Evolutionary conservation across 768 basidiomycete genomes (phyloP).

Genomic region (Collybia mongolica): DNA sequence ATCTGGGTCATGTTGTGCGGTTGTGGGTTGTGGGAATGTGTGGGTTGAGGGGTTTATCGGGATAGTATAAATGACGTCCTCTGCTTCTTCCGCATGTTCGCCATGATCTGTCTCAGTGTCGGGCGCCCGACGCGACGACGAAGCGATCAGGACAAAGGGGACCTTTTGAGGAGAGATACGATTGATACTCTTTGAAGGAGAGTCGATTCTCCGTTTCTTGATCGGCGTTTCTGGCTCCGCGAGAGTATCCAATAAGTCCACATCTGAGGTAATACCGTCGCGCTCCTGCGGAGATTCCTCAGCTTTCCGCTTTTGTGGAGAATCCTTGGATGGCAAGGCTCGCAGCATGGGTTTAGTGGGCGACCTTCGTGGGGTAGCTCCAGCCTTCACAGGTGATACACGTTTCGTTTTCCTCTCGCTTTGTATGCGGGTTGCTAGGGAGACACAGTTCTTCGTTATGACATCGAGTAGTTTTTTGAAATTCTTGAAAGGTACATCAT

Average conservation of each 20-base stretch:
- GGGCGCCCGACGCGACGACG: conserved; percentile 11
- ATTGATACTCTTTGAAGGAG: conserved; percentile 15
- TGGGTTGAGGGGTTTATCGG: neutral
- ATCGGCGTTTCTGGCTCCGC: conserved; percentile 42
- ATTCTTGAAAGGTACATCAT: conserved; percentile 19
- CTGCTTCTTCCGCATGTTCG: neutral
- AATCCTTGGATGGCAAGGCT: conserved; percentile 33
- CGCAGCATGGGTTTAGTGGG: conserved; percentile 21
- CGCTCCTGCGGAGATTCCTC: conserved; percentile 4
- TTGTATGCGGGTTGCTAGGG: conserved; percentile 17
- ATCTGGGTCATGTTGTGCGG: neutral
- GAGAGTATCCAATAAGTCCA: conserved; percentile 25
- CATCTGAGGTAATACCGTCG: conserved; percentile 16
- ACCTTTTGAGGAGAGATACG: conserved; percentile 1
- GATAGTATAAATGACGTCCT: neutral
- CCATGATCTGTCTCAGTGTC: neutral
- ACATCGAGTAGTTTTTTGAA: conserved; percentile 19
- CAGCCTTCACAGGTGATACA: conserved; percentile 15
- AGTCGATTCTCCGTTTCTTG: conserved; percentile 29
- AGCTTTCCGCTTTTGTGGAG: conserved; percentile 35
- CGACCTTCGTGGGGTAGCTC: conserved; percentile 20
- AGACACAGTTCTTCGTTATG: conserved; percentile 21
- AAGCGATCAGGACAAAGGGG: conserved; percentile 9
- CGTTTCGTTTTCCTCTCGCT: conserved; percentile 15
- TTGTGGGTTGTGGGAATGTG: neutral